A percentile compares a stretch with the other conserved stretches of the same genome.
Evolutionary conservation across 176 grass and related monocot species (phyloP).

Genomic region (Triticum turgidum): DNA sequence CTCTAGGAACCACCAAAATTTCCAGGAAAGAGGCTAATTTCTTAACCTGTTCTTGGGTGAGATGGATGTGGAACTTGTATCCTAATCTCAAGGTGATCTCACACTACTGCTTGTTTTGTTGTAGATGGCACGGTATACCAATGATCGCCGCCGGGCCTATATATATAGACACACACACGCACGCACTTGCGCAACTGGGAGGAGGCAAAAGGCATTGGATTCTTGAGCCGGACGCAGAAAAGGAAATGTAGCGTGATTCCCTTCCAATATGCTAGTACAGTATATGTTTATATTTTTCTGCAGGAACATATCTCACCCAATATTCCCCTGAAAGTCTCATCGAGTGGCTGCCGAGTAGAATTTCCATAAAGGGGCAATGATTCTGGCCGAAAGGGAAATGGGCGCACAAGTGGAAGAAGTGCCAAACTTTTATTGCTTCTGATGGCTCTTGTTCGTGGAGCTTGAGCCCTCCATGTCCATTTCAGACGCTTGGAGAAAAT

Average conservation of each 20-base stretch:
- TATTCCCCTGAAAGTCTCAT: slow-evolving; percentile 50
- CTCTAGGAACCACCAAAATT: not conserved
- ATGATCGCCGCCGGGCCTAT: not conserved
- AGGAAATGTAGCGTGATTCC: slow-evolving; percentile 16
- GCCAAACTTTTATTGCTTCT: not conserved
- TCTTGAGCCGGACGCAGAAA: slow-evolving; percentile 41
- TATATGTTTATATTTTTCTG: not conserved
- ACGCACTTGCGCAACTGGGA: not conserved
- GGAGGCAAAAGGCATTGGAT: slow-evolving; percentile 43
- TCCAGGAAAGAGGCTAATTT: not conserved
- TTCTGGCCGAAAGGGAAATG: slow-evolving; percentile 35
- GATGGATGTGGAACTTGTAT: not conserved
- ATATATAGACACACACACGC: not conserved
- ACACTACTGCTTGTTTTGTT: not conserved
- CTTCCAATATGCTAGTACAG: not conserved
- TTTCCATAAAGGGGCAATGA: slow-evolving; percentile 17
- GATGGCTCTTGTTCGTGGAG: slow-evolving; percentile 22
- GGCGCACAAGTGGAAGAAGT: slow-evolving; percentile 8
- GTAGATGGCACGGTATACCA: not conserved
- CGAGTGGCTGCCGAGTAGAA: slow-evolving; percentile 29
- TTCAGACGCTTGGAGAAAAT: not conserved
- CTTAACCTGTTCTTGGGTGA: not conserved
- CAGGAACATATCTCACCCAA: slow-evolving; percentile 40
- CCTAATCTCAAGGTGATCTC: not conserved
- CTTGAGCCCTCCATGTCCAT: slow-evolving; percentile 22